Base-by-base conservation (phyloP, 2,329 filamentous ascomycete genomes). In the Aureobasidium sp. region DNA sequence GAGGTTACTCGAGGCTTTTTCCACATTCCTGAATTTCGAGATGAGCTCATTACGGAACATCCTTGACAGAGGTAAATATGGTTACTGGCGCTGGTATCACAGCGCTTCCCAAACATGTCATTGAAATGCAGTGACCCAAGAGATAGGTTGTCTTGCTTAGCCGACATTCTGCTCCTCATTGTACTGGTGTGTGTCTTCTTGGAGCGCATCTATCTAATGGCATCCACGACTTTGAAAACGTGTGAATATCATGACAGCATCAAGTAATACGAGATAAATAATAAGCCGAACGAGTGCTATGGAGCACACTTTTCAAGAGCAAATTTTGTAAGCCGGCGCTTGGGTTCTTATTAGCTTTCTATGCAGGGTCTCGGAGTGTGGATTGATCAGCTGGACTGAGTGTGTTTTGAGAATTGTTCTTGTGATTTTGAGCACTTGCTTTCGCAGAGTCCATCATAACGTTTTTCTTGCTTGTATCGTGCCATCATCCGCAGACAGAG, bases 291-390 rank as follows among this genome's bases (percentile, higher is more conserved):
- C 27, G 7, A 5, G 3, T 29, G 27, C 27, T 29, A 29, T 7
- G 27, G 27, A 29, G 12, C 27, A 12, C 27, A 29, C 27, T 12
- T 12, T n/a, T n/a, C n/a, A n/a, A n/a, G n/a, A n/a, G n/a, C n/a
- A n/a, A n/a, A n/a, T n/a, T n/a, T n/a, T n/a, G n/a, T n/a, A n/a
- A n/a, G n/a, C 27, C 27, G 27, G 12, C 27, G 7, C 27, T 12
- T 8, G 27, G 7, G 27, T 12, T 12, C 27, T 7, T 12, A 8
- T 29, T 12, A 29, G 19, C 3, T 14, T 45, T 29, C 32, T 29
- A 34, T 32, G 25, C 41, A 45, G 41, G 41, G 41, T 24, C 41
- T n/a, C n/a, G n/a, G n/a, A n/a, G n/a, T n/a, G n/a, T n/a, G n/a
- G n/a, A n/a, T n/a, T n/a, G n/a, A n/a, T n/a, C n/a, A n/a, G n/a